Base-by-base conservation (phyloP, 2,329 filamentous ascomycete species). In the Reticulascus tulasneorum region DNA sequence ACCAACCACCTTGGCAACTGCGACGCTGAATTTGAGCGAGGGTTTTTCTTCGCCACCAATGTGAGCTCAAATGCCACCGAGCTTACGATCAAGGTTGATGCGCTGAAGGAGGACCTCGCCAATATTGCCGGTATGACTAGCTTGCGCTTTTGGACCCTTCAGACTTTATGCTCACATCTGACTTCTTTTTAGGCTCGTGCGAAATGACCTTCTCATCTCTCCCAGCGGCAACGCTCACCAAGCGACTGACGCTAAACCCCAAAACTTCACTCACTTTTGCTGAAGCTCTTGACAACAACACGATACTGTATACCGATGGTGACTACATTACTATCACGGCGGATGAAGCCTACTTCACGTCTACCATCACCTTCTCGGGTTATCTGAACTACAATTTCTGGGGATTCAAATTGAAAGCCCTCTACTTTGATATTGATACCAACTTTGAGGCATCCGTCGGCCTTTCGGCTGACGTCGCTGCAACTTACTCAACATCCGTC, bases 391-490 rank as follows among this genome's bases (percentile, higher is more conserved):
- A 64, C 49, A 59, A 58, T 42, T 59, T 67, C 42, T 48, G 53
- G 29, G 41, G 42, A n/a, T 50, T 51, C 25, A 48, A 53, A 25
- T 46, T 64, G 6, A 46, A 63, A 27, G 47, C 52, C 18, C 53
- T 69, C 6, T 62, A 60, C 47, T 63, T 70, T 28, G 64, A 69
- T 41, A 54, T 69, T 41, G 62, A 67, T 34, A 54, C 63, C 16
- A 46, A 48, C 16, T 53, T 67, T 34, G 53, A 51, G 12, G 57
- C 62, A 3, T 52, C 59, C 22, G 42, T 69, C 4, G 57, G 46
- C 13, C 33, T 71, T 17, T 55, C 54, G 21, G 53, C 60, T 23
- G 51, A 56, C 12, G 52, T 66, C 7, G 51, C 46, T 4, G 56
- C 56, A 1, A 42, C 57, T 3, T 63, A 60, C 45, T 50, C 42